These are phyloP conservation scores for Pichia sp. DNA, from an alignment of 1,139 yeast genomes.

Conservation along the genomic window DNA sequence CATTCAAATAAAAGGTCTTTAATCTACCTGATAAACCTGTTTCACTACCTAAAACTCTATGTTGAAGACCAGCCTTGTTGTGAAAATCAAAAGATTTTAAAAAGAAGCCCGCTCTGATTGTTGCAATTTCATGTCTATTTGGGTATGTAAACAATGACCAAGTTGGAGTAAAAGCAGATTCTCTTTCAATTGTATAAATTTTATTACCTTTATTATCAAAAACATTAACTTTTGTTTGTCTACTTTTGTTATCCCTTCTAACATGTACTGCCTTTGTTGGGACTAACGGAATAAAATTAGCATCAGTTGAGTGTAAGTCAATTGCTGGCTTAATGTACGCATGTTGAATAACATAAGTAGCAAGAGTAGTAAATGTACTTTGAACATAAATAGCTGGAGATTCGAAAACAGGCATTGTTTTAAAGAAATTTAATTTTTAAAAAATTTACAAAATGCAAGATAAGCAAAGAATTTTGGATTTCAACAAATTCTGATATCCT, in stretches of 20 bases:
- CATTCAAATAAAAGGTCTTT: slow-evolving; percentile 42
- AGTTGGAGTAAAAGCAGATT: slow-evolving; percentile 42
- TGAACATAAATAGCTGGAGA: slow-evolving; percentile 41
- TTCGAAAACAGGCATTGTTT: slow-evolving; percentile 35
- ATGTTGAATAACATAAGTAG: slow-evolving; percentile 38
- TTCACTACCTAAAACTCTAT: slow-evolving; percentile 37
- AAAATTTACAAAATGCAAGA: neutral
- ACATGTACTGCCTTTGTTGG: slow-evolving; percentile 40
- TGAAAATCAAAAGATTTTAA: slow-evolving; percentile 47
- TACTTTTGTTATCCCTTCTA: slow-evolving; percentile 45
- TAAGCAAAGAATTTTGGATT: neutral
- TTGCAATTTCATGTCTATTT: slow-evolving; percentile 43
- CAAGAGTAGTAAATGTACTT: slow-evolving; percentile 34
- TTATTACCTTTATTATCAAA: slow-evolving; percentile 40
- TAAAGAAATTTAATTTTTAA: neutral
- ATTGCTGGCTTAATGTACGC: slow-evolving; percentile 34
- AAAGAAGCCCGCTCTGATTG: slow-evolving; percentile 45
- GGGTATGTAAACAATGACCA: slow-evolving; percentile 48
- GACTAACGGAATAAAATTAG: slow-evolving; percentile 37
- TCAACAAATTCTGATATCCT: neutral
- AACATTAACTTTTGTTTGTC: slow-evolving; percentile 42
- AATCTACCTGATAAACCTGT: slow-evolving; percentile 35
- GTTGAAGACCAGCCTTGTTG: slow-evolving; percentile 40
- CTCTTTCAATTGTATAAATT: slow-evolving; percentile 46
- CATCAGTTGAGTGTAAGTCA: slow-evolving; percentile 35